Conservation (phyloP, 768 basidiomycete species). For the Trametes villosa region DNA sequence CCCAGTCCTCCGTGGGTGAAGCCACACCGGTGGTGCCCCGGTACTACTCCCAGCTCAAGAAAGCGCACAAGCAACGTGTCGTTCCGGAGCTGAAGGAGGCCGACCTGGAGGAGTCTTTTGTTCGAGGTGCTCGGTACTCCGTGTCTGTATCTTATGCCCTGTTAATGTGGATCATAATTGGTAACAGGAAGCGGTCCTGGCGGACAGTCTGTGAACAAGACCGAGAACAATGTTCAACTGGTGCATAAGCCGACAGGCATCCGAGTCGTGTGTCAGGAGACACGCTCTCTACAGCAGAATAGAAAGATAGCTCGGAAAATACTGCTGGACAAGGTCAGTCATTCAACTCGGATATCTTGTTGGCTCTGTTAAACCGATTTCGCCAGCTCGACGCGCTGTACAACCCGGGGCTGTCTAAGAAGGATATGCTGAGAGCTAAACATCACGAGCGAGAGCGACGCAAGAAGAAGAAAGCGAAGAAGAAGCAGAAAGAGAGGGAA, state of each 20-base stretch:
- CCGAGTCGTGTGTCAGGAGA: constrained; percentile 86
- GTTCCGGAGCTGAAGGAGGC: constrained; percentile 73
- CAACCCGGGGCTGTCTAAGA: constrained; percentile 80
- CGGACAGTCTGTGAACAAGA: constrained; percentile 98
- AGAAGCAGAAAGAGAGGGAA: constrained; percentile 46
- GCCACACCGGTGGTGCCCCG: constrained; percentile 33
- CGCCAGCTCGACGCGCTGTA: constrained; percentile 66
- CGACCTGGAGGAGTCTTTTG: constrained; percentile 87
- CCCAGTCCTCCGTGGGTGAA: constrained; percentile 12
- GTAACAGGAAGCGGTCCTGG: constrained; percentile 84
- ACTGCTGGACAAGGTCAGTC: constrained; percentile 69
- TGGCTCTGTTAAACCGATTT: too few relatives aligned
- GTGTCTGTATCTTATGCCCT: constrained; percentile 1
- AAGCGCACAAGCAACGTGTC: constrained; percentile 63
- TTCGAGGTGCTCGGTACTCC: constrained; percentile 61
- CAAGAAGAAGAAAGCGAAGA: constrained; percentile 78
- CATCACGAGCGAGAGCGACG: constrained; percentile 77
- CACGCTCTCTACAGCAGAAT: constrained; percentile 82
- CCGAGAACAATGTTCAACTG: constrained; percentile 88
- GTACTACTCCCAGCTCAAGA: constrained; percentile 74
- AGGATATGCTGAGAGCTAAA: constrained; percentile 68
- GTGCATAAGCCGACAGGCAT: constrained; percentile 88
- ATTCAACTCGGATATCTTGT: too few relatives aligned
- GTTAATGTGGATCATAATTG: constrained; percentile 14
- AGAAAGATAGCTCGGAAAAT: constrained; percentile 74